Conservation (phyloP, 192 early-diverging fungal species). For the Haplosporangium gracile region DNA sequence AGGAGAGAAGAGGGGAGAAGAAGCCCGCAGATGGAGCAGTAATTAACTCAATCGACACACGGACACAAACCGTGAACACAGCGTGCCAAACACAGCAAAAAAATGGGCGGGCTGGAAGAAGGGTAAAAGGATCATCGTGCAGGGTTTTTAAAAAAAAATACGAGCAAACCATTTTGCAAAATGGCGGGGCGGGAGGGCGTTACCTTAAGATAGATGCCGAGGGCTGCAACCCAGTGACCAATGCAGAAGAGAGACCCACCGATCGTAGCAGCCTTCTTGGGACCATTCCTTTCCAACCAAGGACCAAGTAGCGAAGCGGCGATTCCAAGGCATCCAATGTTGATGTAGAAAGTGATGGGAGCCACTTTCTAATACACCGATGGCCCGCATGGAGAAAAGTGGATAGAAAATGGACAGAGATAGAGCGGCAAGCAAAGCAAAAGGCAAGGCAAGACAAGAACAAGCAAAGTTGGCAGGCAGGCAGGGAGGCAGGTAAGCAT, state of each 20-base stretch:
- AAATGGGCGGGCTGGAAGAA: too few relatives aligned
- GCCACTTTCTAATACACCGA: slow-evolving; percentile 53
- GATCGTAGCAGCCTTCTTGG: slow-evolving; percentile 64
- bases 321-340: slow-evolving; percentile 71
- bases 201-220: slow-evolving; percentile 66
- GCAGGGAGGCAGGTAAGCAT: neutral
- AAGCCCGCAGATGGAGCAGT: too few relatives aligned
- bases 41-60: too few relatives aligned
- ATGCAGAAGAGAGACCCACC: slow-evolving; percentile 65
- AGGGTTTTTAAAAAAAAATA: neutral
- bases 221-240: slow-evolving; percentile 70
- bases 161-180: neutral
- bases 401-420: neutral
- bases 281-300: slow-evolving; percentile 72
- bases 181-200: neutral
- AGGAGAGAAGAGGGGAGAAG: neutral
- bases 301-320: slow-evolving; percentile 70
- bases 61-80: too few relatives aligned
- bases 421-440: neutral
- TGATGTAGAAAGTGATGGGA: slow-evolving; percentile 74
- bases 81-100: too few relatives aligned
- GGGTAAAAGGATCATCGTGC: neutral
- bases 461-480: neutral
- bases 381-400: neutral
- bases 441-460: neutral